A percentile compares a stretch with the other conserved stretches of the same genome.
Evolutionary conservation across 306 rosid genomes (phyloP).

Genomic region (Dalbergia oliveri): DNA sequence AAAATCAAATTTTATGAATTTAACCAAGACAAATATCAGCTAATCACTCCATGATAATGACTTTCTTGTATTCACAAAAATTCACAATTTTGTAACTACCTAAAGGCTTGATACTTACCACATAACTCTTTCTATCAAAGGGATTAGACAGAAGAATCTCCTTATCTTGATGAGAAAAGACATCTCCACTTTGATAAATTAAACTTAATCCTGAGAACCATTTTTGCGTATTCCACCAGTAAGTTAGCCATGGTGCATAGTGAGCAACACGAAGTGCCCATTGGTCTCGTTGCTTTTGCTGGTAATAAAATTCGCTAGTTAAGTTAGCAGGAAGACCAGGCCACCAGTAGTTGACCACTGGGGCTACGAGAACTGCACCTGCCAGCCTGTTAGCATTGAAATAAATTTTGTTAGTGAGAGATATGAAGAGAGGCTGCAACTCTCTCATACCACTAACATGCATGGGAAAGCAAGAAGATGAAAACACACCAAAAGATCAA

Average conservation of each 20-base stretch:
- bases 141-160: conserved; percentile 9
- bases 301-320: conserved; percentile 59
- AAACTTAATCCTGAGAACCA: conserved; percentile 64
- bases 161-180: conserved; percentile 53
- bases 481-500: neutral
- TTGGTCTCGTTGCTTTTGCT: conserved; percentile 59
- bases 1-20: conserved; percentile 16
- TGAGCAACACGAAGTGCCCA: conserved; percentile 83
- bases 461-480: conserved; percentile 6
- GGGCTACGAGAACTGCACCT: conserved; percentile 79
- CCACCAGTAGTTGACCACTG: conserved; percentile 90
- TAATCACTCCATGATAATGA: neutral
- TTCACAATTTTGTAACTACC: conserved; percentile 10
- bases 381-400: conserved; percentile 66
- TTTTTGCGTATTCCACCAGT: conserved; percentile 93
- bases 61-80: conserved; percentile 4
- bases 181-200: conserved; percentile 10
- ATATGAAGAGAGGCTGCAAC: neutral
- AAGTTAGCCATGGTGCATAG: conserved; percentile 83
- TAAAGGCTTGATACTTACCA: conserved; percentile 44
- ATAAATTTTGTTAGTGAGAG: conserved; percentile 9
- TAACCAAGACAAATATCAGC: conserved; percentile 29
- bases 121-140: conserved; percentile 11
- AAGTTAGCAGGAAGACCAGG: conserved; percentile 75
- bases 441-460: conserved; percentile 19